Evolutionary conservation across 768 basidiomycete genomes (phyloP).

Genomic region (Podaxis mareebaensis): DNA sequence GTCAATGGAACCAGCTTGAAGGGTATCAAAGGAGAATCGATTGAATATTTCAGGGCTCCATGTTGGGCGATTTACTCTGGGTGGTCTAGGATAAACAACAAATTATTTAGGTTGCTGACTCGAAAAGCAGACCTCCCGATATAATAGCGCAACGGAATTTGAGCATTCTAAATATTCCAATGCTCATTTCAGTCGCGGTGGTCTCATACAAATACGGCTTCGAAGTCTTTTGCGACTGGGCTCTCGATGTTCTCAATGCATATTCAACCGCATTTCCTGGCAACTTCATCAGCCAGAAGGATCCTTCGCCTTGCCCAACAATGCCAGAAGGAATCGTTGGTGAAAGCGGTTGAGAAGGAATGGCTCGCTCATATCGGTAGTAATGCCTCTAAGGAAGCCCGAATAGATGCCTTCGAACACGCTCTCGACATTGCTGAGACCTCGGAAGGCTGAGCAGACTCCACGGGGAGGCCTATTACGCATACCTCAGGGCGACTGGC

Average conservation of each 20-base stretch:
- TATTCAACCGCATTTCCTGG: neutral
- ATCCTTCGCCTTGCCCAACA: neutral
- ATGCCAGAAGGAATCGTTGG: neutral
- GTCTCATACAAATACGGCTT: conserved; percentile 12
- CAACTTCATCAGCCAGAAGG: neutral
- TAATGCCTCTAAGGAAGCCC: neutral
- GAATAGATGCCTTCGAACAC: neutral
- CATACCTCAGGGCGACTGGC: neutral
- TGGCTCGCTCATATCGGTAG: neutral
- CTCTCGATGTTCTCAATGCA: neutral
- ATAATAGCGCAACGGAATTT: neutral
- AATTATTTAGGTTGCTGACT: neutral
- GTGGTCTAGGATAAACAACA: conserved; percentile 7
- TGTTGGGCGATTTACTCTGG: conserved; percentile 24
- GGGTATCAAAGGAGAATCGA: neutral
- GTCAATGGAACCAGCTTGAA: neutral
- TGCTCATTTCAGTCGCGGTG: neutral
- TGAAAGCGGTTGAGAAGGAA: neutral
- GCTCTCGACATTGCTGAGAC: neutral
- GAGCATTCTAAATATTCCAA: neutral
- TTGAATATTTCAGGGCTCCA: conserved; percentile 20
- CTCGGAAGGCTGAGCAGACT: neutral
- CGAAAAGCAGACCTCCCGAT: neutral
- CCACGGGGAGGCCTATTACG: conserved; percentile 2
- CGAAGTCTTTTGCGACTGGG: neutral